Conservation (phyloP, 305 asterid genomes). For the Rubia occidens region DNA sequence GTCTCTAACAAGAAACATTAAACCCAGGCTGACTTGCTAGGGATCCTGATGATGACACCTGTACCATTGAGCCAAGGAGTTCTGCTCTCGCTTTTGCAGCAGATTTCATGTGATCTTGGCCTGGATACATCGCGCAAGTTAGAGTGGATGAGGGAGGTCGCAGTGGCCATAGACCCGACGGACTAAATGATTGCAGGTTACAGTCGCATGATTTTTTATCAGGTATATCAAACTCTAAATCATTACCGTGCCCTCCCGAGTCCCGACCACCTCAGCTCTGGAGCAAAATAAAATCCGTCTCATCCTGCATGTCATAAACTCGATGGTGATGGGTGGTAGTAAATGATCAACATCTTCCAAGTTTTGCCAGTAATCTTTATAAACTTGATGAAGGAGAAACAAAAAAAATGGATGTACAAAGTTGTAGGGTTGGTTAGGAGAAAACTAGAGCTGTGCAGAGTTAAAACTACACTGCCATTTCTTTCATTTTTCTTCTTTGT, state of each 20-base stretch:
- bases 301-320: constrained; percentile 74
- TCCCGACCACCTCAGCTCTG: constrained; percentile 36
- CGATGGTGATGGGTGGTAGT: constrained; percentile 65
- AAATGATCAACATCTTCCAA: constrained; percentile 18
- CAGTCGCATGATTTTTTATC: constrained; percentile 83
- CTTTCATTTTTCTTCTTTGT: too few relatives aligned
- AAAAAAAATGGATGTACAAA: neutral
- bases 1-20: neutral
- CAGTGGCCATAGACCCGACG: constrained; percentile 61
- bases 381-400: too few relatives aligned
- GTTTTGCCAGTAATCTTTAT: too few relatives aligned
- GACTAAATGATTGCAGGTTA: constrained; percentile 69
- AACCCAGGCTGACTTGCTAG: constrained; percentile 62
- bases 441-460: too few relatives aligned
- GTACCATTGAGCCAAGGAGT: constrained; percentile 91
- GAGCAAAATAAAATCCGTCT: constrained; percentile 70
- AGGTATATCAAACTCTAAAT: constrained; percentile 68
- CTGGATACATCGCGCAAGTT: constrained; percentile 57
- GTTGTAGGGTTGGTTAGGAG: too few relatives aligned
- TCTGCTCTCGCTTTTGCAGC: constrained; percentile 83
- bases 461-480: too few relatives aligned
- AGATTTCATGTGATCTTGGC: constrained; percentile 66
- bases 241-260: constrained; percentile 65
- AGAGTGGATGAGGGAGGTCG: constrained; percentile 79
- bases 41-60: constrained; percentile 53